Percentiles rank a stretch among this genome's conserved stretches.
These are phyloP conservation scores for Colletotrichum euphorbiae DNA, from an alignment of 2,329 filamentous ascomycete genomes.

Conservation along the genomic window DNA sequence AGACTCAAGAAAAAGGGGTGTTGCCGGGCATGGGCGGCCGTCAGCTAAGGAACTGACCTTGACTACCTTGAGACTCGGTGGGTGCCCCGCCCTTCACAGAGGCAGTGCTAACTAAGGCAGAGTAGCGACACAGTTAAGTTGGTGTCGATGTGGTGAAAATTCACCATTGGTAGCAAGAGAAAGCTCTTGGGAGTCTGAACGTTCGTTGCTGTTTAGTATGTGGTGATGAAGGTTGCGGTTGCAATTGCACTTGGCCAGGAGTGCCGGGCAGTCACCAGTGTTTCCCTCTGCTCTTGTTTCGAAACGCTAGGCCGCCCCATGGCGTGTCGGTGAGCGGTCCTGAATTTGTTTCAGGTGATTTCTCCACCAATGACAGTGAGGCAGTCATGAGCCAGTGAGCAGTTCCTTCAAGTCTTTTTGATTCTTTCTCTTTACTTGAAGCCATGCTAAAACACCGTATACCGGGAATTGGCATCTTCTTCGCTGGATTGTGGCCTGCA, in stretches of 20 bases:
- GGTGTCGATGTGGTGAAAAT: not conserved
- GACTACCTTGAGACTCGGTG: too few species aligned
- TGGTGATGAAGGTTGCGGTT: not conserved
- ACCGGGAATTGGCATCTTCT: not conserved
- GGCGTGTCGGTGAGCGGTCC: conserved; percentile 39
- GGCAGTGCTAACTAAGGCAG: too few species aligned
- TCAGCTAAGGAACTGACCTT: not conserved
- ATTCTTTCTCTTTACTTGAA: conserved; percentile 22
- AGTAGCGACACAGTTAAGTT: not conserved
- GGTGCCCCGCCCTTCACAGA: too few species aligned
- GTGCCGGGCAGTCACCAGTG: not conserved
- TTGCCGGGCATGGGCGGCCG: not conserved
- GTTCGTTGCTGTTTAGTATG: too few species aligned
- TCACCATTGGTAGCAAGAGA: too few species aligned
- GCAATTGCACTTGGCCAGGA: not conserved
- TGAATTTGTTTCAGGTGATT: conserved; percentile 42
- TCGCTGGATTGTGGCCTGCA: not conserved
- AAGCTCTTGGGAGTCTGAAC: too few species aligned
- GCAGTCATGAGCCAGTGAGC: conserved; percentile 3
- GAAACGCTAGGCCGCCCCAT: conserved; percentile 35
- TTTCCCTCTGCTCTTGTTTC: conserved; percentile 33
- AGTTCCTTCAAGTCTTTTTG: conserved; percentile 9
- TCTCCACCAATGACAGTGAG: conserved; percentile 25
- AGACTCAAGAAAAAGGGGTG: too few species aligned
- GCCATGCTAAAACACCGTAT: conserved; percentile 19